Evolutionary conservation across 2,329 filamentous ascomycete species (phyloP), one percentile per base, ranked within the genome.

Genomic region (Nannizziopsis barbatae): DNA sequence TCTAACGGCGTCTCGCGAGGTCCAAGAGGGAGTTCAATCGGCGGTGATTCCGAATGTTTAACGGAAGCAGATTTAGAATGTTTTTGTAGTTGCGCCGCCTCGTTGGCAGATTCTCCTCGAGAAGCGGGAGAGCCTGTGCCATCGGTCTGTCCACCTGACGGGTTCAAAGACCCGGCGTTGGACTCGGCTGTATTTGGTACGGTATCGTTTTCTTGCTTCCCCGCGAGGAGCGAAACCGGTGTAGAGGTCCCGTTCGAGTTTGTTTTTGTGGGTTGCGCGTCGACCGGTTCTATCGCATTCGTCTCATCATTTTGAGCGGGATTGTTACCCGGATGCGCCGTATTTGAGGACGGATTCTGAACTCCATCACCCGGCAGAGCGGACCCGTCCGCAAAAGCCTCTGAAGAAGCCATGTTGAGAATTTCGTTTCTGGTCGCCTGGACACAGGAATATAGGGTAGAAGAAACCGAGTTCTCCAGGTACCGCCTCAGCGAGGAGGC

Each of bases 31-130:
- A 62, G 57, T 14, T 58, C 52, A 5, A 60, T 57, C 3, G 65
- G 58, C 17, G 59, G 66, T 17, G 53, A 53, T 9, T 47, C 41
- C 22, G 72, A 62, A 6, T 68, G 71, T 22, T 73, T 68, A 52
- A 73, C 72, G 14, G 76, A 76, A 30, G 76, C 76, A 51, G 78
- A 79, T 47, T 75, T 73, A 53, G 77, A 80, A 52, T 76, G 71
- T 61, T 81, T 81, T 56, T 74, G 70, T 54, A 72, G 73, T 45
- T 69, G 65, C 8, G 67, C 67, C 35, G 67, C 62, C 53, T 73
- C 75, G 61, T 75, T 77, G 58, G 68, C 65, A 33, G 59, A 55
- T 31, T 60, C 57, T 3, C 60, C 57, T 27, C 53, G 50, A 41
- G 58, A 53, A 39, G 55, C 55, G 36, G 56, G 46, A 58, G 60